Percentiles rank a stretch among this genome's conserved stretches.
Evolutionary conservation across 768 basidiomycete genomes (phyloP).

Genomic region (Gloeophyllum trabeum): DNA sequence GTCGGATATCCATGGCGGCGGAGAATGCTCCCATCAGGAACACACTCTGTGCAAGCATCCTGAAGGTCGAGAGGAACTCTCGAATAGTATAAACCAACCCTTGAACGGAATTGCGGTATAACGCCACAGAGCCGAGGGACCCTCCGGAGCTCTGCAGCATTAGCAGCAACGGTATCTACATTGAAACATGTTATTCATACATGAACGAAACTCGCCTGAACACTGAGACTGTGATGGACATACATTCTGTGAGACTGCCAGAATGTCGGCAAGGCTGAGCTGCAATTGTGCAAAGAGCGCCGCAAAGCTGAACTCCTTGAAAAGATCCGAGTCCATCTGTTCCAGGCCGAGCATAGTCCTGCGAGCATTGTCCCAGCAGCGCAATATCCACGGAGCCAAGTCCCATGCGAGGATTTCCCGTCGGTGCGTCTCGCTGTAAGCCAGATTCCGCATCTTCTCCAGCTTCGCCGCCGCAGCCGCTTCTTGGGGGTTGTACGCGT

Average conservation of each 20-base stretch:
- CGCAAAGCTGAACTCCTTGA: slow-evolving; percentile 8
- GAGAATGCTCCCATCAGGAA: slow-evolving; percentile 84
- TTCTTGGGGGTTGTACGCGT: slow-evolving; percentile 39
- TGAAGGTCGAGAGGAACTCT: slow-evolving; percentile 48
- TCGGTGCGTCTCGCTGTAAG: slow-evolving; percentile 65
- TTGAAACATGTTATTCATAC: no score
- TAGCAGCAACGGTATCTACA: slow-evolving; percentile 64
- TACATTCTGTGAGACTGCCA: slow-evolving; percentile 63
- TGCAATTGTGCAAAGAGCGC: slow-evolving; percentile 35
- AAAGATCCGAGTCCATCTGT: slow-evolving; percentile 6
- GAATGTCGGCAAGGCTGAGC: slow-evolving; percentile 51
- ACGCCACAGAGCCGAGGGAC: slow-evolving; percentile 69
- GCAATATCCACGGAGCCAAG: slow-evolving; percentile 75
- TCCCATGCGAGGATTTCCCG: slow-evolving; percentile 78
- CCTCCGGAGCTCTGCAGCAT: slow-evolving; percentile 62
- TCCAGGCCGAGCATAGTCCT: slow-evolving; percentile 49
- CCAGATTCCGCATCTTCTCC: slow-evolving; percentile 66
- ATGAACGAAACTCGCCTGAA: background rate
- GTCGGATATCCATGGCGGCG: slow-evolving; percentile 62
- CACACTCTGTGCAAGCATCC: slow-evolving; percentile 75
- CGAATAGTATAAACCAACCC: slow-evolving; percentile 56
- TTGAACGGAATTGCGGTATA: slow-evolving; percentile 73
- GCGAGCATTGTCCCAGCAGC: slow-evolving; percentile 61
- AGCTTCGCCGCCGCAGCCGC: slow-evolving; percentile 57
- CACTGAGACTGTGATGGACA: slow-evolving; percentile 10